These are phyloP conservation scores for Colletotrichum eleusines DNA, from an alignment of 2,329 filamentous ascomycete genomes.

Conservation along the genomic window DNA sequence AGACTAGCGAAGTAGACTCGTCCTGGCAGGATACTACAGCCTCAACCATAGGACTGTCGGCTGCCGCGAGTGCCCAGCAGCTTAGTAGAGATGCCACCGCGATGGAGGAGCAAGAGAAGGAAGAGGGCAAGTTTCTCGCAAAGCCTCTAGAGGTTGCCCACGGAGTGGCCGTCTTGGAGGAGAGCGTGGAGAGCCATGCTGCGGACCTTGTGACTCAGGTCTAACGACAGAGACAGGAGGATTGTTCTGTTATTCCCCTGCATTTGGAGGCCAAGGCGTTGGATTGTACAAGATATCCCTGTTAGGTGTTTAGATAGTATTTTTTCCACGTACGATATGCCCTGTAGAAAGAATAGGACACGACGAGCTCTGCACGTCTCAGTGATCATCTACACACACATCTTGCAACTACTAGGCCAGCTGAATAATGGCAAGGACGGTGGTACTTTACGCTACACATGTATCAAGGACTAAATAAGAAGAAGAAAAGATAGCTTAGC, in stretches of 20 bases:
- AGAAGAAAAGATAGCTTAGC: background rate
- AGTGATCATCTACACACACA: too few relatives aligned
- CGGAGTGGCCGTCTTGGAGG: conserved; percentile 68
- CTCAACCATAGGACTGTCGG: background rate
- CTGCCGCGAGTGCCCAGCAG: background rate
- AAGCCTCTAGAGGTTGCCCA: conserved; percentile 61
- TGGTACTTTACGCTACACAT: background rate
- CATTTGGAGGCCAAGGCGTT: conserved; percentile 20
- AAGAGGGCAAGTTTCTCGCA: conserved; percentile 51
- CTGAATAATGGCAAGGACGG: background rate
- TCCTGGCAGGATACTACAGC: conserved; percentile 23
- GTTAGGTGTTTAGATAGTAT: background rate
- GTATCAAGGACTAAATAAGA: background rate
- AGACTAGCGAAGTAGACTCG: conserved; percentile 13
- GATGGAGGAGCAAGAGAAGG: conserved; percentile 51
- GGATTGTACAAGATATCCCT: conserved; percentile 25
- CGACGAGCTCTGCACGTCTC: background rate
- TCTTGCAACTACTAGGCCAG: background rate
- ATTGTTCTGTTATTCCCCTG: background rate
- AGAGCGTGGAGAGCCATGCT: conserved; percentile 62
- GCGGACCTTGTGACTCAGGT: conserved; percentile 57
- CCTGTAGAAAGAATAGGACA: conserved; percentile 7
- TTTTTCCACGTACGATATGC: conserved; percentile 9
- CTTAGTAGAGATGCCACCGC: background rate
- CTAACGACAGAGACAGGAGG: conserved; percentile 27